A percentile compares a stretch with the other conserved stretches of the same genome.
These are phyloP conservation scores for Lactifluus pinguis DNA, from an alignment of 768 basidiomycete genomes.

Conservation along the genomic window DNA sequence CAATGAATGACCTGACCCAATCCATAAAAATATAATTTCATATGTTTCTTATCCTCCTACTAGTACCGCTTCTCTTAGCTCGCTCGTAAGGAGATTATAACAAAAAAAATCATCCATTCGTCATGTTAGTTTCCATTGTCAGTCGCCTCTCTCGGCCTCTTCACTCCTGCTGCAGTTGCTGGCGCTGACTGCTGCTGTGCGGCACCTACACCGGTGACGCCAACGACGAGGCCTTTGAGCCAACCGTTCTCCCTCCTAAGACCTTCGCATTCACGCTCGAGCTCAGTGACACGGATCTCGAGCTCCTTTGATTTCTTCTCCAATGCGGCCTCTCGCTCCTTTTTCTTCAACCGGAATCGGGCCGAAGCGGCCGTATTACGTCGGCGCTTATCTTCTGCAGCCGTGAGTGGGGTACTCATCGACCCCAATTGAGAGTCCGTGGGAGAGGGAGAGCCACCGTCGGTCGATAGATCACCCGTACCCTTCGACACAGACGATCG, in stretches of 20 bases:
- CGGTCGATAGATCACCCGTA: conserved; percentile 25
- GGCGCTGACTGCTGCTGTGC: conserved; percentile 19
- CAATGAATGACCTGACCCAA: not conserved
- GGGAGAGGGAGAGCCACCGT: conserved; percentile 23
- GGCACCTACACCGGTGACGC: conserved; percentile 65
- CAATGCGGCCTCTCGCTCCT: conserved; percentile 85
- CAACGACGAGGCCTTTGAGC: conserved; percentile 84
- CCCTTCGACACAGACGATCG: conserved; percentile 36
- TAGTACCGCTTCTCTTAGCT: not conserved
- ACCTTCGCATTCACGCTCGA: conserved; percentile 88
- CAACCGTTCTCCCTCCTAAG: conserved; percentile 86
- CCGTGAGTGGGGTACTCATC: conserved; percentile 30
- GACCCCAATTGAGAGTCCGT: conserved; percentile 2
- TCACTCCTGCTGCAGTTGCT: conserved; percentile 13
- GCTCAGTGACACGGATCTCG: conserved; percentile 63
- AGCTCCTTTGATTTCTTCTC: conserved; percentile 82
- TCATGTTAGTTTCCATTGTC: conserved; percentile 5
- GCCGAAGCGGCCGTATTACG: conserved; percentile 90
- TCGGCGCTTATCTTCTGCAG: conserved; percentile 85
- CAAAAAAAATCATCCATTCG: not conserved
- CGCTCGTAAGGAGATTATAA: not conserved
- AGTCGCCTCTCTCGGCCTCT: conserved; percentile 19
- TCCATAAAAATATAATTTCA: not conserved
- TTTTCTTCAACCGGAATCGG: conserved; percentile 92
- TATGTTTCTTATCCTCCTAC: not conserved